Percentiles rank a stretch among this genome's conserved stretches.
These are phyloP conservation scores for Mycena polygramma DNA, from an alignment of 768 basidiomycete species.

Conservation along the genomic window DNA sequence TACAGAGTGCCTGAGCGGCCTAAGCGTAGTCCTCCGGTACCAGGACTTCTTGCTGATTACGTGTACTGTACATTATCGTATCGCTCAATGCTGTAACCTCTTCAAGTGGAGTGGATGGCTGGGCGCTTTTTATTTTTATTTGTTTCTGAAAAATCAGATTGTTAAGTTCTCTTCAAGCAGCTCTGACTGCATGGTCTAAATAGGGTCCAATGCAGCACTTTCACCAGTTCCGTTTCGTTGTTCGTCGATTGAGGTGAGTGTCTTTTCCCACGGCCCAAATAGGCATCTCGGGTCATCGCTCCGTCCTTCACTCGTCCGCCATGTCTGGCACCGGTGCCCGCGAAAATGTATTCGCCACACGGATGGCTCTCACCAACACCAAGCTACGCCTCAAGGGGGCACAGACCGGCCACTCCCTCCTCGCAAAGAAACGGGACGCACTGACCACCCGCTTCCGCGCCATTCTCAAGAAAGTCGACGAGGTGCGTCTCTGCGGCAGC, in stretches of 20 bases:
- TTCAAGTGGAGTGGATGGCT: too few relatives aligned
- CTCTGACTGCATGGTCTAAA: too few relatives aligned
- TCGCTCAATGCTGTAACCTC: too few relatives aligned
- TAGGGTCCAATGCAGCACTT: neutral
- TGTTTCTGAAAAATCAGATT: too few relatives aligned
- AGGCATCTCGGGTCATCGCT: neutral
- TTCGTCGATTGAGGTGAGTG: slow-evolving; percentile 7
- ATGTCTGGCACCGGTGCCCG: slow-evolving; percentile 94
- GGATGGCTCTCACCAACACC: slow-evolving; percentile 97
- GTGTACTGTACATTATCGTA: too few relatives aligned
- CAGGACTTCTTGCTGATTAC: too few relatives aligned
- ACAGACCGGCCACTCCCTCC: slow-evolving; percentile 93
- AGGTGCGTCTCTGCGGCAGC: slow-evolving; percentile 63
- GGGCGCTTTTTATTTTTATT: too few relatives aligned
- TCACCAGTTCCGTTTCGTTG: neutral
- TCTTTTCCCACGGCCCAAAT: neutral
- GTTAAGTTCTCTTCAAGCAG: too few relatives aligned
- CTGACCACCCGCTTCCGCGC: slow-evolving; percentile 94
- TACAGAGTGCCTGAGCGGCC: too few relatives aligned
- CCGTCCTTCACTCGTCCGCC: slow-evolving; percentile 15
- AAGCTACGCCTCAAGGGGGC: slow-evolving; percentile 91
- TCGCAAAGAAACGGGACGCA: slow-evolving; percentile 99
- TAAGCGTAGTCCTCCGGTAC: too few relatives aligned
- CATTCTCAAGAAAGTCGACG: slow-evolving; percentile 97
- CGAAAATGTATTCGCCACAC: slow-evolving; percentile 96